Evolutionary conservation across 169 alveolate genomes (phyloP).

Genomic region (Neospora caninum): DNA sequence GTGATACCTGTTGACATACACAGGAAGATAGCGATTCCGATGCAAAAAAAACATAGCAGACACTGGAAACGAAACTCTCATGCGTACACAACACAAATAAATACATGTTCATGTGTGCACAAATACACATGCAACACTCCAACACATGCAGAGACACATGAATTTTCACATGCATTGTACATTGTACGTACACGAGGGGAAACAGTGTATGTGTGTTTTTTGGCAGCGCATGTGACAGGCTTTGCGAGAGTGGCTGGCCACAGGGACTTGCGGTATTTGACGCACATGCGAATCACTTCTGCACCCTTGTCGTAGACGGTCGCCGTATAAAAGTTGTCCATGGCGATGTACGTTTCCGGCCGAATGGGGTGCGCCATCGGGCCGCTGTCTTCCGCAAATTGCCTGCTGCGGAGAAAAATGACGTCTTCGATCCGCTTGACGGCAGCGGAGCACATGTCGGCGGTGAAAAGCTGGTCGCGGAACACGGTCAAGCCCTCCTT

Average conservation of each 20-base stretch:
- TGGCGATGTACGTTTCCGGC: slow-evolving; percentile 90
- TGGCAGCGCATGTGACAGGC: too few relatives aligned
- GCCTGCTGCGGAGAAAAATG: slow-evolving; percentile 80
- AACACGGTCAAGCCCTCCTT: slow-evolving; percentile 95
- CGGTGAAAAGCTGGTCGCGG: slow-evolving; percentile 89
- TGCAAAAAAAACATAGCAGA: not conserved
- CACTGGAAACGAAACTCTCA: not conserved
- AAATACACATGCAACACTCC: not conserved
- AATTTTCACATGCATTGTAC: too few relatives aligned
- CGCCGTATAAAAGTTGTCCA: slow-evolving; percentile 93
- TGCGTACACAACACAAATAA: too few relatives aligned
- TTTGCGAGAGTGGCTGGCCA: too few relatives aligned
- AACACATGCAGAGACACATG: too few relatives aligned
- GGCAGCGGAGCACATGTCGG: slow-evolving; percentile 81
- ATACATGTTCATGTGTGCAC: not conserved
- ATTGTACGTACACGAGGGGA: too few relatives aligned
- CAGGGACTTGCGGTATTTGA: too few relatives aligned
- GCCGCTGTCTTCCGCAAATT: slow-evolving; percentile 91
- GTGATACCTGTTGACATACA: slow-evolving; percentile 71
- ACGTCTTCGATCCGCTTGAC: slow-evolving; percentile 88
- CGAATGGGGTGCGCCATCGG: slow-evolving; percentile 95
- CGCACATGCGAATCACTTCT: slow-evolving; percentile 92
- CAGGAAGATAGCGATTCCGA: not conserved
- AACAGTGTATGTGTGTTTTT: too few relatives aligned
- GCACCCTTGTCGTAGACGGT: slow-evolving; percentile 95